Percentiles rank a stretch among this genome's conserved stretches.
phyloP scores from a whole-genome alignment of 768 basidiomycete genomes.

The Boletus sp. region DNA sequence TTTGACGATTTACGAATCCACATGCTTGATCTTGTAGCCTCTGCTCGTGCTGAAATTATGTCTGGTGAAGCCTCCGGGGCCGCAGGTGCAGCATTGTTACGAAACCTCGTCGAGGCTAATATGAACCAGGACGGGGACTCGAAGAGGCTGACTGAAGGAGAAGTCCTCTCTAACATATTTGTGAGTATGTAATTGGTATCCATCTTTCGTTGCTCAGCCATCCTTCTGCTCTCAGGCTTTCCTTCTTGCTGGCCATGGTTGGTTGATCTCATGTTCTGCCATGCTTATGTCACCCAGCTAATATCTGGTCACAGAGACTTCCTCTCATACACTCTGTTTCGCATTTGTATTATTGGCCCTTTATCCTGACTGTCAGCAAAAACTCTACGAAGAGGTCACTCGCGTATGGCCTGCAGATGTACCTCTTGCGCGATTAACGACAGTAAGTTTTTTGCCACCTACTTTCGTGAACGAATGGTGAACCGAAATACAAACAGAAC shows the following conservation, averaged over 20 bases:
- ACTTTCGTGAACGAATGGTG: background rate
- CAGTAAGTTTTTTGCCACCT: constrained; percentile 23
- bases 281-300: background rate
- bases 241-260: constrained; percentile 50
- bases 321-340: constrained; percentile 44
- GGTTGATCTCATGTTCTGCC: background rate
- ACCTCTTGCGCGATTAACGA: constrained; percentile 22
- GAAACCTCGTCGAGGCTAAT: constrained; percentile 47
- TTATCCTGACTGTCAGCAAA: constrained; percentile 47
- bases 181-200: constrained; percentile 27
- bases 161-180: constrained; percentile 47
- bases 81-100: constrained; percentile 38
- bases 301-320: constrained; percentile 39
- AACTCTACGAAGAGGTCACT: constrained; percentile 40
- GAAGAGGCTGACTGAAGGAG: constrained; percentile 40
- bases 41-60: constrained; percentile 36
- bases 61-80: constrained; percentile 21
- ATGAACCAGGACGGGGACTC: constrained; percentile 33
- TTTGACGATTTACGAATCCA: constrained; percentile 39
- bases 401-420: constrained; percentile 39
- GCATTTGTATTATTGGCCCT: constrained; percentile 44
- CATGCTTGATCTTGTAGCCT: constrained; percentile 40
- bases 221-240: constrained; percentile 33
- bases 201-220: background rate
- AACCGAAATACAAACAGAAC: constrained; percentile 24